Evolutionary conservation across 2,329 filamentous ascomycete species (phyloP).

Genomic region (Zasmidium citrigriseum): DNA sequence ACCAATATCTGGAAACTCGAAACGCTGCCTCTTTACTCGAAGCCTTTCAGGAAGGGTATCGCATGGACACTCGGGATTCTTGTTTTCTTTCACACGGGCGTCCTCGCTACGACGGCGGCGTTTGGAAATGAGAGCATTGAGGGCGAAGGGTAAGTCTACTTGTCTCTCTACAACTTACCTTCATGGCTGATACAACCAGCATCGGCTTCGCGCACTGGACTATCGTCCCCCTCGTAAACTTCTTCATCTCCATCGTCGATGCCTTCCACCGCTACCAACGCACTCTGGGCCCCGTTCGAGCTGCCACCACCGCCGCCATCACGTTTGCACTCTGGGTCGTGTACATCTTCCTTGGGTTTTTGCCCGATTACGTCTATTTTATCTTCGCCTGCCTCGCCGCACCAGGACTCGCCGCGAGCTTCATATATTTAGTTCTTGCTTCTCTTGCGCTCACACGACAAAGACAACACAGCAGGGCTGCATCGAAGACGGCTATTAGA

Average conservation of each 20-base stretch:
- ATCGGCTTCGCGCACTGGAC: not conserved
- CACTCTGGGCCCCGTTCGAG: not conserved
- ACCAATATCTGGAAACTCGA: too few species aligned
- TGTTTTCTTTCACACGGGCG: too few species aligned
- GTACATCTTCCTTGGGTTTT: not conserved
- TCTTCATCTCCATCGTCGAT: not conserved
- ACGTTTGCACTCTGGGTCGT: not conserved
- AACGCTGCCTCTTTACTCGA: too few species aligned
- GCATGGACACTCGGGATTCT: too few species aligned
- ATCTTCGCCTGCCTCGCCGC: not conserved
- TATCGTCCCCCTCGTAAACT: not conserved
- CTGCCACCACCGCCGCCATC: not conserved
- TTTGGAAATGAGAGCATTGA: too few species aligned
- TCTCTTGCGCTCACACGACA: not conserved
- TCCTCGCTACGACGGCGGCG: too few species aligned
- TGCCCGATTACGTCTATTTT: not conserved
- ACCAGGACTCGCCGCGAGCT: not conserved
- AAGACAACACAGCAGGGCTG: not conserved
- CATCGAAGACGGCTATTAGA: not conserved
- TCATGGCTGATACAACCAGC: not conserved
- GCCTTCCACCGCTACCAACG: not conserved
- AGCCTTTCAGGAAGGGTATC: too few species aligned
- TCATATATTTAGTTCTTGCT: not conserved
- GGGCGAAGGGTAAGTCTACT: too few species aligned
- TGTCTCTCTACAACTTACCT: too few species aligned